Evolutionary conservation across 2,329 filamentous ascomycete genomes (phyloP).

Genomic region (Xylariaceae sp.): DNA sequence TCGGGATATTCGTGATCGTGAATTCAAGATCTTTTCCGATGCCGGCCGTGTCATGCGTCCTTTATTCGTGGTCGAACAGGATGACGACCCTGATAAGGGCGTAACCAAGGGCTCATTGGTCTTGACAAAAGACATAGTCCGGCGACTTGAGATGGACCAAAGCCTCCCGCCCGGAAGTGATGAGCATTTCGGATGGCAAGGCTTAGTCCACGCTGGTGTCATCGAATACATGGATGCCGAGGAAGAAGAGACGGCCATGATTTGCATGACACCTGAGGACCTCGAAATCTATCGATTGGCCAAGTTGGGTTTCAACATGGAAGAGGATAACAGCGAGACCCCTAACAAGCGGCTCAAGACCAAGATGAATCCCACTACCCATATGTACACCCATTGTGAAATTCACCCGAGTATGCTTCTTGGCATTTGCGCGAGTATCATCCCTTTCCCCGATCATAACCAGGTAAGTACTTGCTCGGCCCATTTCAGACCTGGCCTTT

Average conservation of each 20-base stretch:
- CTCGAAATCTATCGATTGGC: constrained; percentile 70
- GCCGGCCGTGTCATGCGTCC: constrained; percentile 92
- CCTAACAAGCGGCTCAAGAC: constrained; percentile 84
- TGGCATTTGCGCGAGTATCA: constrained; percentile 97
- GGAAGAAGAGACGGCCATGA: constrained; percentile 98
- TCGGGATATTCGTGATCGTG: constrained; percentile 90
- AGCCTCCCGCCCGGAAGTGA: constrained; percentile 55
- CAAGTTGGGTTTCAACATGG: constrained; percentile 58
- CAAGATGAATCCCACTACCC: constrained; percentile 76
- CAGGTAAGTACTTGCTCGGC: constrained; percentile 47
- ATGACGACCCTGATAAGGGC: constrained; percentile 62
- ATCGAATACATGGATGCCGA: constrained; percentile 97
- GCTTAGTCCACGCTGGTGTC: constrained; percentile 74
- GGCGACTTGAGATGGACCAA: constrained; percentile 67
- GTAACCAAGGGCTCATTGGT: constrained; percentile 63
- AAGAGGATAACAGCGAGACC: constrained; percentile 59
- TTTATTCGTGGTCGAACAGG: constrained; percentile 87
- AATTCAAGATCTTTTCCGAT: constrained; percentile 98
- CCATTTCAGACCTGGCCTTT: neutral
- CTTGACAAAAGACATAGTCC: constrained; percentile 75
- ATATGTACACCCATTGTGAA: constrained; percentile 96
- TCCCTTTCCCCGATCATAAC: constrained; percentile 99
- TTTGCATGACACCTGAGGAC: constrained; percentile 97
- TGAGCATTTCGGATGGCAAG: constrained; percentile 78
- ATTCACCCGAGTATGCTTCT: constrained; percentile 99